A percentile compares a stretch with the other conserved stretches of the same genome.
Conservation (phyloP, 192 early-diverging fungal species). For the Coemansia biformis region DNA sequence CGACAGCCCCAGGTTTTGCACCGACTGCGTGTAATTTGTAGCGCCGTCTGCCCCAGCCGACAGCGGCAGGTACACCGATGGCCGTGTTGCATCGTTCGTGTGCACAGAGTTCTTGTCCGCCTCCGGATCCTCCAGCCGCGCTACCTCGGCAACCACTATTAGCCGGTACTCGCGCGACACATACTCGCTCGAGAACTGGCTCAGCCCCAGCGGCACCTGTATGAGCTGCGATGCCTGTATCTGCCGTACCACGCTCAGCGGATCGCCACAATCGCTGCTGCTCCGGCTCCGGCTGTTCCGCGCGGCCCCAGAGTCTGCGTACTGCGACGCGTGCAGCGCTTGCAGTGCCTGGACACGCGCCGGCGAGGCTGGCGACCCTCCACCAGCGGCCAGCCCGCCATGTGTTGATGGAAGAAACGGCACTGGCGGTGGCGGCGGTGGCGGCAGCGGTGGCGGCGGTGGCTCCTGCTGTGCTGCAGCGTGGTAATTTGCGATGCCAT, state of each 20-base stretch:
- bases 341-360: neutral
- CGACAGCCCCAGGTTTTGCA: constrained; percentile 1
- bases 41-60: neutral
- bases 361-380: neutral
- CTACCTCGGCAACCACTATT: constrained; percentile 42
- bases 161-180: constrained; percentile 50
- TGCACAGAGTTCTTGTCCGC: constrained; percentile 11
- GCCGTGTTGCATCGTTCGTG: constrained; percentile 9
- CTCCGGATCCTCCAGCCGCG: constrained; percentile 16
- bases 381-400: no score
- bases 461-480: no score
- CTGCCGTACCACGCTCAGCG: constrained; percentile 24
- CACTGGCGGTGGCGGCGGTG: no score
- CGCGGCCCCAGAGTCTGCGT: no score
- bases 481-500: no score
- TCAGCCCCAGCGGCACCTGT: constrained; percentile 35
- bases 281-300: no score
- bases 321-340: neutral
- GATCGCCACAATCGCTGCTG: neutral
- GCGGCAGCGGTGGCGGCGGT: no score
- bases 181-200: constrained; percentile 43
- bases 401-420: no score
- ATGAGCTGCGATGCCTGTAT: constrained; percentile 36
- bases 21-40: constrained; percentile 2
- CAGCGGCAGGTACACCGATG: neutral